Evolutionary conservation across 2,329 filamentous ascomycete genomes (phyloP).

Genomic region (Beauveria sp.): DNA sequence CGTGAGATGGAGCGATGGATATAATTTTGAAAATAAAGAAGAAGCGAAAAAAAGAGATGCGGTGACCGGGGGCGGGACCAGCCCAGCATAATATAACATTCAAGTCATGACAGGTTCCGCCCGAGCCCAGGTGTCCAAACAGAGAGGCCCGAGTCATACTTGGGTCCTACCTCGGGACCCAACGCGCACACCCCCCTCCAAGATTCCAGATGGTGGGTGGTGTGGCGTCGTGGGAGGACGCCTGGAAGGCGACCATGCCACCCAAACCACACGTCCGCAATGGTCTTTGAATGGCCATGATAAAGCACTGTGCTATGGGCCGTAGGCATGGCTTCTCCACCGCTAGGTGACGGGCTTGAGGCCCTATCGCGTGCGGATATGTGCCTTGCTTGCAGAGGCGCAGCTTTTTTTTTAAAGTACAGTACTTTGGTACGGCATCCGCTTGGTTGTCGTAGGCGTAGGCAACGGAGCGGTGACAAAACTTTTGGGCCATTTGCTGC

Average conservation of each 20-base stretch:
- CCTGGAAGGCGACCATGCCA: not conserved
- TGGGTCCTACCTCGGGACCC: conserved; percentile 8
- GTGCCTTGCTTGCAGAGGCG: too few relatives aligned
- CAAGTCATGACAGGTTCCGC: not conserved
- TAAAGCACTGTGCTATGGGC: not conserved
- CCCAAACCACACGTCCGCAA: too few relatives aligned
- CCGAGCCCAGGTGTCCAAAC: not conserved
- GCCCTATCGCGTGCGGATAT: too few relatives aligned
- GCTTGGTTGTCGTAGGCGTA: too few relatives aligned
- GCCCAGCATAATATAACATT: conserved; percentile 4
- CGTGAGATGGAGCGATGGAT: not conserved
- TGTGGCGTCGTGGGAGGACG: not conserved
- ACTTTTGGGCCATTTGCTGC: not conserved
- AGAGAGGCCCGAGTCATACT: conserved; percentile 10
- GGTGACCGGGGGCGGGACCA: not conserved
- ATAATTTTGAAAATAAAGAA: not conserved
- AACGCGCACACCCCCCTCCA: conserved; percentile 6
- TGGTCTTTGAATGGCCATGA: not conserved
- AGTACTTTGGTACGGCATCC: too few relatives aligned
- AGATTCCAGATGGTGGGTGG: not conserved
- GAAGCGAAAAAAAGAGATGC: not conserved
- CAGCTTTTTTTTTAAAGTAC: too few relatives aligned
- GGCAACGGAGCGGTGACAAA: not conserved
- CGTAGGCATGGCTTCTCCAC: too few relatives aligned
- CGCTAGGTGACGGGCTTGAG: too few relatives aligned